Evolutionary conservation across 2,329 filamentous ascomycete species (phyloP), one percentile per base, ranked within the genome.

Genomic region (Aspergillus latus): DNA sequence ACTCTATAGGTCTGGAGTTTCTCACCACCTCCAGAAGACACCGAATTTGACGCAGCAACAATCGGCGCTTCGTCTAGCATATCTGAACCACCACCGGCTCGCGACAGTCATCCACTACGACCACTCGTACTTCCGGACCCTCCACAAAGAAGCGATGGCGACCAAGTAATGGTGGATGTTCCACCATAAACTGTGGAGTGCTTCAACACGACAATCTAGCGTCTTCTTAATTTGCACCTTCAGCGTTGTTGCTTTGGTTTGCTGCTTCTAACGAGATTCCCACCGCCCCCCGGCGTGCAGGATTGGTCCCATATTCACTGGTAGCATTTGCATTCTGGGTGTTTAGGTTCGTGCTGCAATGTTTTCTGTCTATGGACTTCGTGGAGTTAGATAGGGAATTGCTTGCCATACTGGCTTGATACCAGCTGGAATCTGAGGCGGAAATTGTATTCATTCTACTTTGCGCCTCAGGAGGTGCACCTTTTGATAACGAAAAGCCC

Each of bases 1-100:
- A 32, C 37, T 8, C 8, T 55, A 49, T 45, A 96, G 91, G 91
- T 97, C 3, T 97, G 92, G 90, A 93, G 90, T 8, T 97, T 97
- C 72, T 92, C 93, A 3, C 92, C 93, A 11, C 90, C 91, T 6
- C 66, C 66, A 6, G 72, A 74, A 51, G 70, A 72, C 21, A 58
- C 58, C 37, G 66, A 65, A 2, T 64, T 70, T 47, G 63, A 66
- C 29, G 56, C 61, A 26, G 66, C 61, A 11, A 62, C 62, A 15
- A 50, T 71, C 34, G 69, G 71, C 44, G 73, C 69, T 48, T 54
- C 67, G 8, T 70, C 69, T 2, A 74, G 68, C 51, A 73, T 68
- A 8, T 67, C 72, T 5, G 70, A 64, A 2, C 52, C 69, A 21
- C 58, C 61, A 26, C 65, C 67, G 16, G 56, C 50, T 2, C 56